Percentiles rank a stretch among this genome's conserved stretches.
Conservation (phyloP, 768 basidiomycete species). For the Phanerochaete sordida region DNA sequence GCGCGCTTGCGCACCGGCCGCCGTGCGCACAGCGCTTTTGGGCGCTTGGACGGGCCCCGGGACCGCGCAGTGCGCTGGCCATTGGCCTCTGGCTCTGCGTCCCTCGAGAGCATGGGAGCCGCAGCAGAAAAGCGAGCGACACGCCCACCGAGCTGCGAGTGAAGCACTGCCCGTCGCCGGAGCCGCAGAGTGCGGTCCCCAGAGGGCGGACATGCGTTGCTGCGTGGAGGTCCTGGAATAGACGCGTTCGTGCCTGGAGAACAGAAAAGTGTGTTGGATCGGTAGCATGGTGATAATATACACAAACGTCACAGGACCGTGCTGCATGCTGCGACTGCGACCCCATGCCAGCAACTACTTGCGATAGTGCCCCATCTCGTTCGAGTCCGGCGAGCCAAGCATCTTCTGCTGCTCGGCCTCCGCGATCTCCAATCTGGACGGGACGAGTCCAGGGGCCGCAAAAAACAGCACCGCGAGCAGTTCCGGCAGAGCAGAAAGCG, state of each 20-base stretch:
- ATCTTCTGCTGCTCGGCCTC: background rate
- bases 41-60: background rate
- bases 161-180: too few species aligned
- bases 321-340: background rate
- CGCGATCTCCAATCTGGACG: constrained; percentile 8
- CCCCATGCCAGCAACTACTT: background rate
- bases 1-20: background rate
- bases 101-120: too few species aligned
- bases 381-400: background rate
- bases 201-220: too few species aligned
- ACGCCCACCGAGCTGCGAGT: too few species aligned
- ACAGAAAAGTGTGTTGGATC: too few species aligned
- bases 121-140: too few species aligned
- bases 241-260: too few species aligned
- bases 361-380: background rate
- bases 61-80: too few species aligned
- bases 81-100: too few species aligned
- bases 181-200: too few species aligned
- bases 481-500: constrained; percentile 17
- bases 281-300: too few species aligned
- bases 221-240: too few species aligned
- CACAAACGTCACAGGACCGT: background rate
- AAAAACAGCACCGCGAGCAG: constrained; percentile 17
- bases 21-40: background rate
- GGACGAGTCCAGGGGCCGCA: constrained; percentile 17